Evolutionary conservation across 768 basidiomycete species (phyloP), one percentile per base, ranked within the genome.

Genomic region (Podaxis sp.): DNA sequence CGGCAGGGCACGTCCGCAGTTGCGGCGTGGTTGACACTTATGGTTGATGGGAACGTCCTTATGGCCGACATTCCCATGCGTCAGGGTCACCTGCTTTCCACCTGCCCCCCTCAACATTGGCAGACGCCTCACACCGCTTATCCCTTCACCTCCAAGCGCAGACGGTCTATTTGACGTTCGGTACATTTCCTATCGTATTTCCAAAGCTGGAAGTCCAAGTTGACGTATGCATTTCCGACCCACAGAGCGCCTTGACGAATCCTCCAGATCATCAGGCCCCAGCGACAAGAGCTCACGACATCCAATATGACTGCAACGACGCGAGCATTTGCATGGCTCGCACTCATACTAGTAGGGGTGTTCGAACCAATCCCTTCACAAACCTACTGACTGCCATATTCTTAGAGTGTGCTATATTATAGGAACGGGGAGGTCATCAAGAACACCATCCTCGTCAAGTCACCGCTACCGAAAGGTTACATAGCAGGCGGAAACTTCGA

Each of bases 401-500:
- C 33, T 33, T 51, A 87, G 85, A 76, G 79, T 22, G 48, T 79
- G 36, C 66, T 81, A 52, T 63, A 77, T 64, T 86, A 80, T 70
- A 78, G 82, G 51, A 82, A 73, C 58, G 80, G 79, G 22, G 73
- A 72, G 26, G 61, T 79, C n/a, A 64, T 72, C 28, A 76, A 74
- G 63, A 78, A 84, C 68, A 64, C 71, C 46, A 74, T 86, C 30
- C 60, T 87, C 56, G 69, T 68, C 24, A 72, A 73, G 38, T 75
- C 82, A n/a, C 57, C 74, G 1, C 78, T 86, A 22, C 82, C 87
- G 4, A 66, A 64, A 2, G 82, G 79, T 2, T 85, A 87, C 71
- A 82, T 85, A 64, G 74, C 74, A 4, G 76, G 75, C 4, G 87
- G 86, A 0, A 69, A 86, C 67, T 83, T 79, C 63, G 66, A 73